These are phyloP conservation scores for Rubus parviflorus DNA, from an alignment of 306 rosid genomes.

Conservation along the genomic window DNA sequence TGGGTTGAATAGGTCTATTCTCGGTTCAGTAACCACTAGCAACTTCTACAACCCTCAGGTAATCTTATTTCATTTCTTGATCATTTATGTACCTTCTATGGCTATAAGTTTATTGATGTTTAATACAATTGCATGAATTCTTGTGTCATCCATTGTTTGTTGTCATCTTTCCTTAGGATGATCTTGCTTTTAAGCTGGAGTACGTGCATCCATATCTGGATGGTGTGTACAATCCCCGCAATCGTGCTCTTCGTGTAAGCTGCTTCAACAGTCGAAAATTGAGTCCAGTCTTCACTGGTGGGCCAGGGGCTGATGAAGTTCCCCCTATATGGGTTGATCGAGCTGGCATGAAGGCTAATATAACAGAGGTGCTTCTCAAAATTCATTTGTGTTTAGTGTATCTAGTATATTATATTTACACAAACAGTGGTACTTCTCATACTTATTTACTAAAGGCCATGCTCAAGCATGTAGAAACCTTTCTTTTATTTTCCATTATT, in stretches of 20 bases:
- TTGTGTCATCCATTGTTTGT: constrained; percentile 16
- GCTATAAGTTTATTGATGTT: neutral
- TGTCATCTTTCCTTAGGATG: constrained; percentile 58
- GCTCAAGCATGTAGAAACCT: too few species aligned
- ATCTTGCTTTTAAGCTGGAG: constrained; percentile 93
- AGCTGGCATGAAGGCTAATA: constrained; percentile 80
- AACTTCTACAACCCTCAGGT: constrained; percentile 89
- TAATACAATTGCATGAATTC: constrained; percentile 10
- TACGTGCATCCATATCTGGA: constrained; percentile 90
- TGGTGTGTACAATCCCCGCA: constrained; percentile 66
- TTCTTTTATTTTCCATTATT: too few species aligned
- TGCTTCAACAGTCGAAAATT: constrained; percentile 92
- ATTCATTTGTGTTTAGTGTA: neutral
- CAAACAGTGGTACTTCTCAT: neutral
- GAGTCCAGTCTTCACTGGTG: constrained; percentile 97
- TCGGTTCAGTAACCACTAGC: constrained; percentile 80
- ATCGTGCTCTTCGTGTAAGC: constrained; percentile 81
- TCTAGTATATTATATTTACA: neutral
- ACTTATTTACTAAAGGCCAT: too few species aligned
- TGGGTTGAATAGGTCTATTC: constrained; percentile 80
- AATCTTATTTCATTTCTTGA: constrained; percentile 9
- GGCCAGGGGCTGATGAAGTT: constrained; percentile 95
- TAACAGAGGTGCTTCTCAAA: constrained; percentile 64
- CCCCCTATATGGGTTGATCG: constrained; percentile 98
- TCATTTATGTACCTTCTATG: neutral